phyloP scores from a whole-genome alignment of 352 stramenopile genomes.

The Elongisporangium prolatum region DNA sequence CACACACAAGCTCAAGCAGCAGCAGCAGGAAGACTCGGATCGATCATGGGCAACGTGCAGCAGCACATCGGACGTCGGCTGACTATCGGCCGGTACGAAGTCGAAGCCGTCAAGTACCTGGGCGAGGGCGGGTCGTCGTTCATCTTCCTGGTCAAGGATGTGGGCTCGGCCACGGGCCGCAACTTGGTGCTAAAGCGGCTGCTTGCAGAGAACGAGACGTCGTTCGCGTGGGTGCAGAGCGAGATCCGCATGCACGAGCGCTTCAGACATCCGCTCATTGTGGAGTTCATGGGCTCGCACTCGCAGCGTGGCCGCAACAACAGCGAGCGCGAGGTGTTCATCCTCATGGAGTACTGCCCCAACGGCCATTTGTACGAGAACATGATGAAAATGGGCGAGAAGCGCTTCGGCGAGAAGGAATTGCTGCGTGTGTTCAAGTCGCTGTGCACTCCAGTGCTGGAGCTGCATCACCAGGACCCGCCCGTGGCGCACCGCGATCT shows the following conservation, averaged over 20 bases:
- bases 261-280: constrained; percentile 58
- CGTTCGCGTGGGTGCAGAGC: constrained; percentile 50
- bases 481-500: constrained; percentile 95
- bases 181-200: constrained; percentile 73
- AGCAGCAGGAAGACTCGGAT: neutral
- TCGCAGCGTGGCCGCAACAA: constrained; percentile 25
- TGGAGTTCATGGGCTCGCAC: constrained; percentile 62
- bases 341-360: constrained; percentile 96
- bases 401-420: constrained; percentile 64
- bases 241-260: constrained; percentile 75
- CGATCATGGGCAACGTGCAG: constrained; percentile 69
- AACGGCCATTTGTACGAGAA: constrained; percentile 92
- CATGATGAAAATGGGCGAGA: constrained; percentile 84
- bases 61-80: constrained; percentile 69
- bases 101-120: constrained; percentile 72
- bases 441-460: constrained; percentile 65
- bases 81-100: constrained; percentile 52
- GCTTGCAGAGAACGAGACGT: constrained; percentile 63
- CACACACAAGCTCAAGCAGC: too few species aligned
- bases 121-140: constrained; percentile 76
- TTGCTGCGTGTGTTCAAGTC: constrained; percentile 59
- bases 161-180: constrained; percentile 18
- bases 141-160: constrained; percentile 79
- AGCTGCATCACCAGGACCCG: constrained; percentile 74
- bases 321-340: constrained; percentile 85